Conservation (phyloP, 1,284 basidiomycete species). For the Cerioporus squamosus region DNA sequence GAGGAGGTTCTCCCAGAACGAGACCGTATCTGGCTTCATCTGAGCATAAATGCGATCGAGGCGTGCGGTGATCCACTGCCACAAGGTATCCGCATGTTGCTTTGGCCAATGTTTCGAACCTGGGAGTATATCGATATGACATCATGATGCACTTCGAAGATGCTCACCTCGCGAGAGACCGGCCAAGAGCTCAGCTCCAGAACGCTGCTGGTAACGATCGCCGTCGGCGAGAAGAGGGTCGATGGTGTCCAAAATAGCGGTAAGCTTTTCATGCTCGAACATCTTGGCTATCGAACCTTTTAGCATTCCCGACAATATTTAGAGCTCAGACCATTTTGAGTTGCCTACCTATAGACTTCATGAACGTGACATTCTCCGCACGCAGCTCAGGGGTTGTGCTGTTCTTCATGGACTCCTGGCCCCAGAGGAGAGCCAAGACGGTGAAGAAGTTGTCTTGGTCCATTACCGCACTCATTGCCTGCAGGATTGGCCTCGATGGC, state of each 20-base stretch:
- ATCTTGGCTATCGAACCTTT: constrained; percentile 56
- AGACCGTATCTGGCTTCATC: constrained; percentile 84
- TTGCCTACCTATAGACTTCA: constrained; percentile 69
- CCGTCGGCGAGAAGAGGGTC: constrained; percentile 68
- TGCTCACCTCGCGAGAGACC: constrained; percentile 70
- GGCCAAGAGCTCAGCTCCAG: constrained; percentile 85
- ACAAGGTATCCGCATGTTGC: constrained; percentile 62
- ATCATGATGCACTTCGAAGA: neutral
- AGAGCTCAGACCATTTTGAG: constrained; percentile 8
- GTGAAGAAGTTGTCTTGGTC: constrained; percentile 62
- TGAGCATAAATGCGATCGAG: constrained; percentile 76
- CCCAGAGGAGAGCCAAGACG: constrained; percentile 63
- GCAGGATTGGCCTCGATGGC: constrained; percentile 62
- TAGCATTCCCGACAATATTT: no score
- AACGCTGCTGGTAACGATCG: constrained; percentile 92
- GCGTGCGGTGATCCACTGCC: constrained; percentile 81
- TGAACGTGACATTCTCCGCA: constrained; percentile 65
- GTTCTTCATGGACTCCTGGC: constrained; percentile 71
- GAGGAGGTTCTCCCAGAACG: constrained; percentile 75
- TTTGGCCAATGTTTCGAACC: constrained; percentile 93
- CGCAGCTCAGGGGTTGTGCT: constrained; percentile 58
- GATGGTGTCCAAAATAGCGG: constrained; percentile 54
- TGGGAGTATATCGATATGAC: constrained; percentile 33
- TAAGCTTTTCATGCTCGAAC: constrained; percentile 60
- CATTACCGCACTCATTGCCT: constrained; percentile 58